Conservation (phyloP, 345 rosid species). For the Capsella bursapastoris region DNA sequence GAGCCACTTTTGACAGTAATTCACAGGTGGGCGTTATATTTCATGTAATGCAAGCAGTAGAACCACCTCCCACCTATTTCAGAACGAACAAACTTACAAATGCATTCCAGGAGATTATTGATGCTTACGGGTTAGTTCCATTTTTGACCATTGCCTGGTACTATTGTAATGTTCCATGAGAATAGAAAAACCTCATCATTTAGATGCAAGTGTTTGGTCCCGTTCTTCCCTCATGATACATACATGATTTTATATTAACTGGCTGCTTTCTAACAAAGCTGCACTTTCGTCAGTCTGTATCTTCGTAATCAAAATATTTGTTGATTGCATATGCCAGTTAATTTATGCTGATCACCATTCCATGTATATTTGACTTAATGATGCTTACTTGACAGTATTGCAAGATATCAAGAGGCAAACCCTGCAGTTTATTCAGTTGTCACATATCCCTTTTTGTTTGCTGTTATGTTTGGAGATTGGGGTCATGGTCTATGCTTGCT, state of each 20-base stretch:
- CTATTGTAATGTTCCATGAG: constrained; percentile 26
- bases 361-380: constrained; percentile 38
- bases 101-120: constrained; percentile 96
- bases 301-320: constrained; percentile 29
- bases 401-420: constrained; percentile 96
- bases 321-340: constrained; percentile 27
- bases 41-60: constrained; percentile 84
- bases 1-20: constrained; percentile 91
- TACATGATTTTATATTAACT: constrained; percentile 10
- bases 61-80: constrained; percentile 95
- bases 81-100: constrained; percentile 84
- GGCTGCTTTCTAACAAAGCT: constrained; percentile 15
- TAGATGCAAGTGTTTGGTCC: constrained; percentile 15
- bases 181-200: not conserved
- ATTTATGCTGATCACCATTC: constrained; percentile 26
- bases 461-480: constrained; percentile 99
- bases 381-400: constrained; percentile 73
- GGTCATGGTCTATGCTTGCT: constrained; percentile 98
- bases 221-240: not conserved
- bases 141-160: constrained; percentile 7
- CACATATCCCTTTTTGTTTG: constrained; percentile 97
- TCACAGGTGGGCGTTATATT: constrained; percentile 94
- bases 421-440: constrained; percentile 88
- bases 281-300: not conserved
- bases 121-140: constrained; percentile 92